Evolutionary conservation across 257 asterid genomes (phyloP).

Genomic region (Solanum okadae): DNA sequence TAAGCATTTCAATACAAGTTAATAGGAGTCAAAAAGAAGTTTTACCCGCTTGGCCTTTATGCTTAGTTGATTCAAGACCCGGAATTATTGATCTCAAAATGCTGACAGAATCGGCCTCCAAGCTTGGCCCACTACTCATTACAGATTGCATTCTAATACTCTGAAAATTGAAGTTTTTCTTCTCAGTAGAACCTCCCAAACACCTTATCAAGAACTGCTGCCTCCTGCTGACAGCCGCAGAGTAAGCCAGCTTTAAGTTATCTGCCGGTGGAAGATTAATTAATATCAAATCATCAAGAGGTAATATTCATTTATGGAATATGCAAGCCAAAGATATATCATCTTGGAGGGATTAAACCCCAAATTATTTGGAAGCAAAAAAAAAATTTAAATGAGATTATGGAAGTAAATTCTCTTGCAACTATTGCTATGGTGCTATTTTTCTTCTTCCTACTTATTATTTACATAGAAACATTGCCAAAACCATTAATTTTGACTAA

Average conservation of each 20-base stretch:
- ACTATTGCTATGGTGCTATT: neutral
- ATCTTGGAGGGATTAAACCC: neutral
- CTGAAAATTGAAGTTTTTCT: constrained; percentile 10
- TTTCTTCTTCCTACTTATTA: neutral
- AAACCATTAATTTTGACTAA: neutral
- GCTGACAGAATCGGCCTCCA: constrained; percentile 60
- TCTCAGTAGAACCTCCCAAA: constrained; percentile 33
- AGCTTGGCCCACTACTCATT: constrained; percentile 31
- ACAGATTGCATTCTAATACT: constrained; percentile 52
- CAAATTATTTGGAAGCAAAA: neutral
- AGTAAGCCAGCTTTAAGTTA: constrained; percentile 49
- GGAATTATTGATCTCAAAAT: constrained; percentile 82
- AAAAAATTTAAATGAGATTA: neutral
- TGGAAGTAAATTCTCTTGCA: neutral
- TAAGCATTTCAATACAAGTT: neutral
- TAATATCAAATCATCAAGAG: neutral
- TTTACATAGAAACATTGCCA: neutral
- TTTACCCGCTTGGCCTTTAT: constrained; percentile 98
- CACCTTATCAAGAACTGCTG: constrained; percentile 72
- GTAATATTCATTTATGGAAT: neutral
- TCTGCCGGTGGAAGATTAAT: neutral
- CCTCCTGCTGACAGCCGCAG: constrained; percentile 50
- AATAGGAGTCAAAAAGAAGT: neutral
- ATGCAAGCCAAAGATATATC: neutral
- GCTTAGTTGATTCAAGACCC: constrained; percentile 53